phyloP scores from a whole-genome alignment of 179 eudicot genomes.

The Carnegiea gigantea region DNA sequence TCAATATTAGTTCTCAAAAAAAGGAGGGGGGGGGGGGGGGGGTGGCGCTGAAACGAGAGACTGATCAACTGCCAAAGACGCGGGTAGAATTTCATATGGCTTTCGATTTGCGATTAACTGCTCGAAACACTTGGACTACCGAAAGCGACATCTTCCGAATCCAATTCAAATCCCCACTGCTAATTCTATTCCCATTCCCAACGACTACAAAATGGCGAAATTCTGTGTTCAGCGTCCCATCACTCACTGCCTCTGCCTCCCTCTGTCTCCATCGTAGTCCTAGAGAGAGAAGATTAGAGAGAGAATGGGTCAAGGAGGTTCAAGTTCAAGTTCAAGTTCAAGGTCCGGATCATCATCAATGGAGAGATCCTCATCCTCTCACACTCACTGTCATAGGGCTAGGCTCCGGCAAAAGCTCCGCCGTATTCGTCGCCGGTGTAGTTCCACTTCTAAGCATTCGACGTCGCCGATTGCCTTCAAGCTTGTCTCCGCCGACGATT shows the following conservation, averaged over 20 bases:
- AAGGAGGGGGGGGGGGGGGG: too few relatives aligned
- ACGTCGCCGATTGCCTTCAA: slow-evolving; percentile 24
- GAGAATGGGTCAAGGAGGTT: slow-evolving; percentile 53
- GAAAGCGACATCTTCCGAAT: neutral
- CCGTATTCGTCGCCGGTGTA: slow-evolving; percentile 25
- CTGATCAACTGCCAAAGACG: neutral
- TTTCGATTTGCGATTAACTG: neutral
- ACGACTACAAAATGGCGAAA: neutral
- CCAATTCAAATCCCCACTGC: neutral
- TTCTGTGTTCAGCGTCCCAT: neutral
- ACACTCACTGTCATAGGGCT: slow-evolving; percentile 27
- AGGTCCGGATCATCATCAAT: neutral
- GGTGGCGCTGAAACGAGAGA: neutral
- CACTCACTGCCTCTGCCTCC: neutral
- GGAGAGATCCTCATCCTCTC: slow-evolving; percentile 22
- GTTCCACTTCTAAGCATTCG: slow-evolving; percentile 6
- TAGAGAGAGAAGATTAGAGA: slow-evolving; percentile 12
- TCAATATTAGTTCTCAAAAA: neutral
- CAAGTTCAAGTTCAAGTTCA: slow-evolving; percentile 23
- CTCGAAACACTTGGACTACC: neutral
- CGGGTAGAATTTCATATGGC: neutral
- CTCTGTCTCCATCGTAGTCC: neutral
- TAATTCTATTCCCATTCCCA: too few relatives aligned
- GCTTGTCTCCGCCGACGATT: slow-evolving; percentile 41
- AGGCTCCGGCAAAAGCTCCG: slow-evolving; percentile 41